Conservation (phyloP, 2,329 filamentous ascomycete species). For the Xylaria sp. region DNA sequence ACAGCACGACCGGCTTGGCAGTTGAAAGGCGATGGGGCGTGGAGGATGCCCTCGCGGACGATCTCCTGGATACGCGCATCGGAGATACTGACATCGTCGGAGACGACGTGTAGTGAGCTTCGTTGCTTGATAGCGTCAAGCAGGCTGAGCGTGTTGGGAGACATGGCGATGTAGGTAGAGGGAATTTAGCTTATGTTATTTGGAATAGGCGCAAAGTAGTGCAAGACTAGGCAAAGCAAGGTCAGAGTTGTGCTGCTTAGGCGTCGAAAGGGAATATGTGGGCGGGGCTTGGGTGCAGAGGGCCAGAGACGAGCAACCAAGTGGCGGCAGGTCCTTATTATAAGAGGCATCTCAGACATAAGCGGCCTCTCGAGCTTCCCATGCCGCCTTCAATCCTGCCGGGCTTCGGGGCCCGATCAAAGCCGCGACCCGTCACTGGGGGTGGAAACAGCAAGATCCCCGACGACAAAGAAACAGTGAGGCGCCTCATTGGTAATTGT, state of each 20-base stretch:
- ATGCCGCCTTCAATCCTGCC: not conserved
- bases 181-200: constrained; percentile 4
- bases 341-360: constrained; percentile 8
- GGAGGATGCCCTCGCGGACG: constrained; percentile 28
- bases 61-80: constrained; percentile 30
- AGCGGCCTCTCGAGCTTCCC: constrained; percentile 9
- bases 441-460: not conserved
- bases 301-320: not conserved
- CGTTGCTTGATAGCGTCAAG: constrained; percentile 28
- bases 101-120: constrained; percentile 18
- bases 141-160: constrained; percentile 10
- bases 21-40: constrained; percentile 28
- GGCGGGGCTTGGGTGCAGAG: not conserved
- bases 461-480: constrained; percentile 3
- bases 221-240: not conserved
- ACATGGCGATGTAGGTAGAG: constrained; percentile 6
- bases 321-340: constrained; percentile 1
- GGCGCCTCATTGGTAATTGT: not conserved
- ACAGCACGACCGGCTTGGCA: constrained; percentile 29
- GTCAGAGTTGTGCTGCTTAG: not conserved
- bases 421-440: constrained; percentile 1
- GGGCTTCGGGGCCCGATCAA: constrained; percentile 17
- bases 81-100: constrained; percentile 12
- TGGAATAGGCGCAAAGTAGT: not conserved
- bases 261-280: not conserved